These are phyloP conservation scores for Ulvella scutata DNA, from an alignment of 139 green algal genomes.

Conservation along the genomic window DNA sequence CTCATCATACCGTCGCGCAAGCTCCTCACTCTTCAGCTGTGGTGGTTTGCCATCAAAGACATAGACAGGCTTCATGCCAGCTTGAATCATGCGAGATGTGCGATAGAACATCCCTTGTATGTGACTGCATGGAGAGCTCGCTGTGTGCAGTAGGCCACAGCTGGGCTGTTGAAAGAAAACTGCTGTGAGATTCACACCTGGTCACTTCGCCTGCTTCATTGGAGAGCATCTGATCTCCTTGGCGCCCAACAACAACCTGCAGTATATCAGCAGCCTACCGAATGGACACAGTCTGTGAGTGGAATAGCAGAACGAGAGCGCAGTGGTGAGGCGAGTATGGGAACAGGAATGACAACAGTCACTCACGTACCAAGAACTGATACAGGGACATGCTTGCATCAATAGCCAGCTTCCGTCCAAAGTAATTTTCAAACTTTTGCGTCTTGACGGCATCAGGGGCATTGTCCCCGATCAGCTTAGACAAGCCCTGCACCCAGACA, in stretches of 20 bases:
- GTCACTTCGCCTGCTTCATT: constrained; percentile 90
- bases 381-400: constrained; percentile 99
- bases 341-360: background rate
- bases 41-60: constrained; percentile 97
- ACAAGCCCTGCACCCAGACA: constrained; percentile 60
- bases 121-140: constrained; percentile 17
- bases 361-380: constrained; percentile 71
- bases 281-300: background rate
- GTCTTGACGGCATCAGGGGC: constrained; percentile 58
- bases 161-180: background rate
- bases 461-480: constrained; percentile 84
- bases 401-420: constrained; percentile 90
- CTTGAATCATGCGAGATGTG: constrained; percentile 87
- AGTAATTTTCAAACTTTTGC: constrained; percentile 91
- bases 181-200: constrained; percentile 19
- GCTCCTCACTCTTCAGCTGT: constrained; percentile 78
- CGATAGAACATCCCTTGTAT: constrained; percentile 92
- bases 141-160: background rate
- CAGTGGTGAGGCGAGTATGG: background rate
- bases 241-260: constrained; percentile 64
- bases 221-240: constrained; percentile 70
- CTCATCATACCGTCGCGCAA: constrained; percentile 36
- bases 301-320: background rate
- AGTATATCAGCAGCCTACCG: background rate
- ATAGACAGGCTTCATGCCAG: constrained; percentile 87